Base-by-base conservation (phyloP, 495 filamentous ascomycete genomes). In the Hyaloscypha hepaticicola region DNA sequence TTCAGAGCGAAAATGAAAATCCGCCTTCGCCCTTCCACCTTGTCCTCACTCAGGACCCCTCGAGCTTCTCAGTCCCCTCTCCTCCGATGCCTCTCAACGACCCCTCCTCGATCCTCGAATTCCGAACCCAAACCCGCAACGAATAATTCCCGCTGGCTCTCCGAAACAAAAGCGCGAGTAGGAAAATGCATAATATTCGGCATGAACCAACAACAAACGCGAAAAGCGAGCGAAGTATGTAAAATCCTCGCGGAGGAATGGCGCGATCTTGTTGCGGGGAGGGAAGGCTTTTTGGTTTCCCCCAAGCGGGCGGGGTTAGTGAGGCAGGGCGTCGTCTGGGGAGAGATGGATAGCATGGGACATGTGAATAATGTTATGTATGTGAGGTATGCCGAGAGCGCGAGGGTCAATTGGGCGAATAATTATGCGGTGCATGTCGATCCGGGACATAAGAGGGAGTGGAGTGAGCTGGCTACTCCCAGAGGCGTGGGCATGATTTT, bases 331-430 rank as follows among this genome's bases (percentile, higher is more conserved):
- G 87, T 97, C 24, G 89, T 87, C 0, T 97, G 92, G 93, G 93
- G 92, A 33, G 94, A 98, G 78, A 92, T 93, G 91, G 93, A 83
- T 64, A 74, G 68, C 52, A 81, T 82, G 68, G 82, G 88, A 4
- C 94, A 97, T 72, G 89, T 97, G 26, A 97, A 96, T 73, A 96
- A 96, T 68, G 88, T 95, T 61, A 85, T 80, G 58, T 97, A 96
- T 71, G 85, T 86, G 65, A 84, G 89, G 64, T 96, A 91, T 74
- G 92, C 92, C 48, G 94, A 99, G 74, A 87, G 87, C 9, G 91
- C 89, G 19, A 82, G 94, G 38, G 83, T 94, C 52, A 91, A 92
- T 72, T 96, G 92, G 90, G 86, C 86, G 33, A 82, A 83, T 55
- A 91, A 96, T 71, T 88, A 91, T 65, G 91, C 86, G 24, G 79